phyloP scores from a whole-genome alignment of 139 green algal genomes.

The Coelastrella sp. region DNA sequence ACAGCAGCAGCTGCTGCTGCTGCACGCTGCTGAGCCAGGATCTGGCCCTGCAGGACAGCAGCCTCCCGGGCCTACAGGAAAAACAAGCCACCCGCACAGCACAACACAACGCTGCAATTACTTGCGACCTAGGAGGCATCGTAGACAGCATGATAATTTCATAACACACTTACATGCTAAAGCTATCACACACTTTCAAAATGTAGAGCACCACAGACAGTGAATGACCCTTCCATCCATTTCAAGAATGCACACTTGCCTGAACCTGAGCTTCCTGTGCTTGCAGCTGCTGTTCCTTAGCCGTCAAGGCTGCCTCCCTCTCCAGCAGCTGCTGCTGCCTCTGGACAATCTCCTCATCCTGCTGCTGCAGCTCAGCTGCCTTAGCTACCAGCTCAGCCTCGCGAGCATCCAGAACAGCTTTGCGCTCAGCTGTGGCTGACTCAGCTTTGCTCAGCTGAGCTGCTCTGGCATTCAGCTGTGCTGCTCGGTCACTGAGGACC shows the following conservation, averaged over 20 bases:
- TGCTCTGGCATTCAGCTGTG: constrained; percentile 5
- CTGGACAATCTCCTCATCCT: neutral
- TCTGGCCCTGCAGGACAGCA: constrained; percentile 34
- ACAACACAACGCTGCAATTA: too few relatives aligned
- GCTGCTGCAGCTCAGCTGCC: neutral
- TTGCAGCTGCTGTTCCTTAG: neutral
- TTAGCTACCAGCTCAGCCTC: neutral
- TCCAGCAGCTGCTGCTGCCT: neutral
- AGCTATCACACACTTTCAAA: neutral
- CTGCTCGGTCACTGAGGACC: neutral
- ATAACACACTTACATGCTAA: neutral
- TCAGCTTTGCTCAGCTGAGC: constrained; percentile 10
- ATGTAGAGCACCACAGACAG: neutral
- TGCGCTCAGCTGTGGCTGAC: neutral
- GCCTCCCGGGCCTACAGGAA: neutral
- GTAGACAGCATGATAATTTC: neutral
- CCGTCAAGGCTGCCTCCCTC: neutral
- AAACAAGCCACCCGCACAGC: neutral
- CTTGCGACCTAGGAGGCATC: neutral
- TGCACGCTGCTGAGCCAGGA: constrained; percentile 33
- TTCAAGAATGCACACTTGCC: neutral
- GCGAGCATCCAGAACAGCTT: neutral
- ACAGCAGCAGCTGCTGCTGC: constrained; percentile 25
- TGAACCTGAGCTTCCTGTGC: constrained; percentile 5
- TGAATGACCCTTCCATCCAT: too few relatives aligned